Conservation (phyloP, 768 basidiomycete genomes). For the Phylloporus rhodoxanthus region DNA sequence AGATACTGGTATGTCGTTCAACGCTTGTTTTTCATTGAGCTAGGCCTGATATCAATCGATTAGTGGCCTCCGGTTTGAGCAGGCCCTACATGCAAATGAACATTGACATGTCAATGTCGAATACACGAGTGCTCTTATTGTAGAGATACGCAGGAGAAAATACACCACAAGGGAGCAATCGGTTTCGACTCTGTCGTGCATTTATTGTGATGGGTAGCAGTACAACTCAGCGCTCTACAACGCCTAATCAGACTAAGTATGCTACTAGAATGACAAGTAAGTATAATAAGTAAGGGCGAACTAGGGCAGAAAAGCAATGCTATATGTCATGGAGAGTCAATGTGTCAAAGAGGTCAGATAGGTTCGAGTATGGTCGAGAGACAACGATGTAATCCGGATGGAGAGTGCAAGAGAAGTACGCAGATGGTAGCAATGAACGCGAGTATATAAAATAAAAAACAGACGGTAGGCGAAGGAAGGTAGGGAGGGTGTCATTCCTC, state of each 20-base stretch:
- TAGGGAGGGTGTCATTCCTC: conserved; percentile 29
- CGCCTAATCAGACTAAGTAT: conserved; percentile 25
- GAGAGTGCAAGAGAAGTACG: conserved; percentile 20
- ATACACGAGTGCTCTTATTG: neutral
- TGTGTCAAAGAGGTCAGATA: conserved; percentile 15
- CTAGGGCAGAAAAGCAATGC: conserved; percentile 16
- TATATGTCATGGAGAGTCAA: conserved; percentile 9
- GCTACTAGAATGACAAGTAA: conserved; percentile 30
- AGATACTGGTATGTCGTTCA: conserved; percentile 44
- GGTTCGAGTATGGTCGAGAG: conserved; percentile 3
- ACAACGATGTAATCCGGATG: conserved; percentile 23
- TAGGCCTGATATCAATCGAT: conserved; percentile 5
- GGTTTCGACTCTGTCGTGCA: conserved; percentile 12
- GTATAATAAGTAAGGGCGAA: conserved; percentile 25
- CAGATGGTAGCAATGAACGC: conserved; percentile 29
- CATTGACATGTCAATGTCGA: conserved; percentile 20
- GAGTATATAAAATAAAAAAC: conserved; percentile 22
- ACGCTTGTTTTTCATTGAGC: neutral
- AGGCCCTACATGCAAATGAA: conserved; percentile 62
- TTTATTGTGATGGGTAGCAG: conserved; percentile 27
- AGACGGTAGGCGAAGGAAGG: conserved; percentile 23
- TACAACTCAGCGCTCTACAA: conserved; percentile 32
- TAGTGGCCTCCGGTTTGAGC: conserved; percentile 88
- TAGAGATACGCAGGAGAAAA: conserved; percentile 8
- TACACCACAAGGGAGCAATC: neutral